These are phyloP conservation scores for Paraphaeosphaeria sporulosa DNA, from an alignment of 2,329 filamentous ascomycete species.

Conservation along the genomic window DNA sequence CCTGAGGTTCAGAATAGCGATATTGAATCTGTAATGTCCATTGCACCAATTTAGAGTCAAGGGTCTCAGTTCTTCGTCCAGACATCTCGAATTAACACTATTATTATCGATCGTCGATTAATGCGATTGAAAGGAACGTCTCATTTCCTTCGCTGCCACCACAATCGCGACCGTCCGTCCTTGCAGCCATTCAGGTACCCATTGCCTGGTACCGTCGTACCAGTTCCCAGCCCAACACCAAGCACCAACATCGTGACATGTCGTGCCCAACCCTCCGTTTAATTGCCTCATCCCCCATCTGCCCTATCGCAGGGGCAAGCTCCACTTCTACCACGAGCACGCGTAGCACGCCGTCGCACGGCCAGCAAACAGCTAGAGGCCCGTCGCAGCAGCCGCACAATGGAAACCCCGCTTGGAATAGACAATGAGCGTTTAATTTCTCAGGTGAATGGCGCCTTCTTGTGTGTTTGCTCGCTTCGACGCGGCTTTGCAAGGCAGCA, in stretches of 20 bases:
- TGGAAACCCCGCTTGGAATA: neutral
- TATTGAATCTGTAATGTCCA: neutral
- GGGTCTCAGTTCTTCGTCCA: neutral
- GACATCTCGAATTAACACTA: no score
- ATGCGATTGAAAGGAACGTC: neutral
- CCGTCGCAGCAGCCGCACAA: neutral
- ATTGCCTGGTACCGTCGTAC: neutral
- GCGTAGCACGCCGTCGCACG: constrained; percentile 1
- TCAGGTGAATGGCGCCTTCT: neutral
- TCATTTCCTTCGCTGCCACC: neutral
- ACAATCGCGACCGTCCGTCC: neutral
- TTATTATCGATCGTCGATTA: neutral
- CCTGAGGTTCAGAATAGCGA: neutral
- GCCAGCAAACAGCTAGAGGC: constrained; percentile 3
- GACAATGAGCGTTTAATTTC: neutral
- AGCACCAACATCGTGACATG: constrained; percentile 3
- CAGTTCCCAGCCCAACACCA: constrained; percentile 1
- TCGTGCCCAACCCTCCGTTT: constrained; percentile 5
- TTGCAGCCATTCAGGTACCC: neutral
- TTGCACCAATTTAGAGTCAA: neutral
- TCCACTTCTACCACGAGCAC: neutral
- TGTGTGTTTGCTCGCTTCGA: constrained; percentile 8
- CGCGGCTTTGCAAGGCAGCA: neutral
- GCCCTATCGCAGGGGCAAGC: neutral
- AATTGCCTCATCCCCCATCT: neutral